Evolutionary conservation across 345 rosid species (phyloP), one percentile per base, ranked within the genome.

Genomic region (Eucalyptus dawsonii): DNA sequence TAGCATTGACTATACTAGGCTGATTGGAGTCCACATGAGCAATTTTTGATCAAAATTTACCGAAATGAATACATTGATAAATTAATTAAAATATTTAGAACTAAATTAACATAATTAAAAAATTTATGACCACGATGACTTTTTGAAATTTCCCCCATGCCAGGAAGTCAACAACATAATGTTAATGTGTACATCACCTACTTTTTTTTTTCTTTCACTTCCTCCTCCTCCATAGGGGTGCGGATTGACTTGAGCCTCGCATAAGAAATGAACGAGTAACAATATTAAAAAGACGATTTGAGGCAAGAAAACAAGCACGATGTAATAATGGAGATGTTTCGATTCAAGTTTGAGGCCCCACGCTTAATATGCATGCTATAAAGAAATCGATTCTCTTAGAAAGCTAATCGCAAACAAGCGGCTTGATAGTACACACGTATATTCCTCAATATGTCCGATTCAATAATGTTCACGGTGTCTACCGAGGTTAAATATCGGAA

Each of bases 91-190:
- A 60, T 0, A 0, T 27, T 27, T 60, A 27, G 0, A 27, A 60
- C 0, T 25, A 27, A 60, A 60, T 60, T 21, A 0, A 0, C 0
- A 53, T 53, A 53, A 53, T 53, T 53, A 21, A 53, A 53, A 53
- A 53, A 21, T 21, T 53, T 1, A 53, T 53, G 58, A 21, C 0
- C 0, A 53, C 11, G 2, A 2, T 19, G 25, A 53, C 25, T 4
- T 60, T 4, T 62, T 62, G 31, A 29, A 60, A 29, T 0, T 6
- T 13, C 0, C 0, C 31, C 6, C 13, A 3, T 0, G 16, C 1
- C 0, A 6, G 34, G 31, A 62, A 29, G 69, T 27, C 16, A 12
- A 27, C 16, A 6, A 29, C 15, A 27, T 27, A 27, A 27, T 29
- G 17, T 12, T 62, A 62, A 29, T 13, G 31, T 62, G 31, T 60